Evolutionary conservation across 352 stramenopile genomes (phyloP).

Genomic region (Globisporangium cederbergense): DNA sequence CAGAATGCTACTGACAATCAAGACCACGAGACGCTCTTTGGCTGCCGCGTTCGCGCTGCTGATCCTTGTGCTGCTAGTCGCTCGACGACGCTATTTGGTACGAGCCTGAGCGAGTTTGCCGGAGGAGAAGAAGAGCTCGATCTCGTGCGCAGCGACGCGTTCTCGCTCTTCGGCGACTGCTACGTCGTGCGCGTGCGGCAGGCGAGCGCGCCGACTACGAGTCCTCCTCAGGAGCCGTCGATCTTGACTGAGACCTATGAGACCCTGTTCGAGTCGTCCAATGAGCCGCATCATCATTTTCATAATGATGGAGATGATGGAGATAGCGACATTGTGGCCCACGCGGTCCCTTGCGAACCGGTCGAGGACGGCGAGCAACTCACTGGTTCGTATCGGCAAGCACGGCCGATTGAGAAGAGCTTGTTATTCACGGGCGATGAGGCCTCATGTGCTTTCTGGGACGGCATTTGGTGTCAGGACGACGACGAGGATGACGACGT

Average conservation of each 20-base stretch:
- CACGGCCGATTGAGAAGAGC: not conserved
- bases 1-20: not conserved
- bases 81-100: not conserved
- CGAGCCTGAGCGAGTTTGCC: not conserved
- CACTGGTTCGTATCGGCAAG: not conserved
- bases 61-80: too few species aligned
- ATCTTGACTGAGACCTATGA: not conserved
- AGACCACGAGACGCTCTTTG: conserved; percentile 16
- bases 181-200: conserved; percentile 18
- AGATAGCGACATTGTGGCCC: not conserved
- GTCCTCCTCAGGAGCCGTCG: not conserved
- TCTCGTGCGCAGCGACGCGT: conserved; percentile 17
- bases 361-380: not conserved
- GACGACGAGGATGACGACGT: conserved; percentile 3
- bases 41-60: conserved; percentile 7
- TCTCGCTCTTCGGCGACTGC: conserved; percentile 20
- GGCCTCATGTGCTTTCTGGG: conserved; percentile 18
- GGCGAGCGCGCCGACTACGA: not conserved
- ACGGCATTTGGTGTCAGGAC: conserved; percentile 12
- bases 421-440: conserved; percentile 11
- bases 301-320: not conserved
- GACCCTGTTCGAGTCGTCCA: not conserved
- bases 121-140: conserved; percentile 10
- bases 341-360: not conserved
- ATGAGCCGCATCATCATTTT: not conserved